Base-by-base conservation (phyloP, 208 protist genomes). In the Trypanosoma avium region DNA sequence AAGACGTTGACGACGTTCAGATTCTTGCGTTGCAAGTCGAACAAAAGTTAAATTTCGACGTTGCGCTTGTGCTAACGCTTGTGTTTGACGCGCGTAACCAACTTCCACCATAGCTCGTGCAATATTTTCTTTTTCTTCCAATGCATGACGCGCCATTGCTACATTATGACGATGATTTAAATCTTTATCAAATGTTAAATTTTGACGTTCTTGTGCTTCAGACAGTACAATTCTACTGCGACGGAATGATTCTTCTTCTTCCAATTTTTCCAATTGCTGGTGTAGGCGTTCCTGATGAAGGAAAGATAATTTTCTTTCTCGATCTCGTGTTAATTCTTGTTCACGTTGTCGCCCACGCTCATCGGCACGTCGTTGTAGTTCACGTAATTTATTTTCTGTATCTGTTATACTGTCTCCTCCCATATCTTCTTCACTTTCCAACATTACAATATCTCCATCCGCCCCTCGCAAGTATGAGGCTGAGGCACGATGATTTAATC, bases 21-120 rank as follows among this genome's bases (percentile, higher is more conserved):
- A 13, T 77, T 91, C 88, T 3, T 61, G 61, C 24, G 56, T 65
- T 15, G 57, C 12, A 8, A 92, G 24, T 15, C 71, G 45, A 29
- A 90, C 53, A 46, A 77, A 24, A 12, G 74, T 58, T n/a, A 81
- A 60, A 55, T 66, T 62, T 3, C 82, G 80, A 26, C 78, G 80
- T 52, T 88, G 82, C 30, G 70, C 75, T 45, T 52, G 64, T 32
- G 77, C 46, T 15, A 94, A 50, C n/a, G 68, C 72, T 45, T 88
- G 79, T 60, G 73, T 40, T 70, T 94, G 88, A 2, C 82, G 73
- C 12, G 80, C 82, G 9, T 73, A 84, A 0, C 82, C 82, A 9
- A 90, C 82, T 60, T 86, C 84, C 15, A 87, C 60, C 26, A 70
- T 70, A 1, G 84, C 82, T 26, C 88, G 84, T 35, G 69, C 70